Percentiles rank a stretch among this genome's conserved stretches.
These are phyloP conservation scores for Colletotrichum echinochloae DNA, from an alignment of 2,329 filamentous ascomycete genomes.

Conservation along the genomic window DNA sequence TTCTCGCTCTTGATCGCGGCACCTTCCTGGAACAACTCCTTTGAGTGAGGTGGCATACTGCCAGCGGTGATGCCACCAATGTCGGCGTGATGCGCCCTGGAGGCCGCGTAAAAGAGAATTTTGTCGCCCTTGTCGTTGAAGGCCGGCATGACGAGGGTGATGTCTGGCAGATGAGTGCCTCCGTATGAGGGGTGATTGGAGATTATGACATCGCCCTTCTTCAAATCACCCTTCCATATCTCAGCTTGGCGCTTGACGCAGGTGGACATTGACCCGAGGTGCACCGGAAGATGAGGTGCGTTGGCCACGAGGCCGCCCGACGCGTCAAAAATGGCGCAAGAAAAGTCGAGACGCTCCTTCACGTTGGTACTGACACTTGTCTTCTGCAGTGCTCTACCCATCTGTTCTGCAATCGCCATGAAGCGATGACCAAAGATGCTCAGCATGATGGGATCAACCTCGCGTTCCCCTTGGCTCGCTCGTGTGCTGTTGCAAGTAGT, in stretches of 20 bases:
- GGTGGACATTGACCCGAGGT: conserved; percentile 85
- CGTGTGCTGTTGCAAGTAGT: conserved; percentile 40
- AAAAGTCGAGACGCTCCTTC: conserved; percentile 85
- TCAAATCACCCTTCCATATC: conserved; percentile 82
- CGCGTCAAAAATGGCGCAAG: conserved; percentile 82
- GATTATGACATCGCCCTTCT: conserved; percentile 83
- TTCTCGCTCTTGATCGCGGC: conserved; percentile 74
- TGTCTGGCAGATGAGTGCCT: conserved; percentile 85
- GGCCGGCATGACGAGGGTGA: conserved; percentile 83
- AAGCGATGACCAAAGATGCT: conserved; percentile 86
- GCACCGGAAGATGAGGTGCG: conserved; percentile 83
- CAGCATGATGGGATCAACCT: conserved; percentile 77
- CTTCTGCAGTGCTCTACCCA: conserved; percentile 84
- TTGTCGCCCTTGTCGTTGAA: conserved; percentile 74
- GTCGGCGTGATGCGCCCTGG: conserved; percentile 85
- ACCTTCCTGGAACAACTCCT: conserved; percentile 72
- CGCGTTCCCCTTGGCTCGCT: conserved; percentile 47
- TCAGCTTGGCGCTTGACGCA: conserved; percentile 82
- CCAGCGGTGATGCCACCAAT: conserved; percentile 85
- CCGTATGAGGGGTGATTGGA: conserved; percentile 88
- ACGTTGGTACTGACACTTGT: conserved; percentile 85
- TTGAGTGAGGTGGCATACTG: conserved; percentile 82
- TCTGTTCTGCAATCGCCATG: conserved; percentile 88
- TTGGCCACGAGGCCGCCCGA: conserved; percentile 82
- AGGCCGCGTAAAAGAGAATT: conserved; percentile 86